Evolutionary conservation across 257 asterid species (phyloP).

Genomic region (Ajuga chamaepitys): DNA sequence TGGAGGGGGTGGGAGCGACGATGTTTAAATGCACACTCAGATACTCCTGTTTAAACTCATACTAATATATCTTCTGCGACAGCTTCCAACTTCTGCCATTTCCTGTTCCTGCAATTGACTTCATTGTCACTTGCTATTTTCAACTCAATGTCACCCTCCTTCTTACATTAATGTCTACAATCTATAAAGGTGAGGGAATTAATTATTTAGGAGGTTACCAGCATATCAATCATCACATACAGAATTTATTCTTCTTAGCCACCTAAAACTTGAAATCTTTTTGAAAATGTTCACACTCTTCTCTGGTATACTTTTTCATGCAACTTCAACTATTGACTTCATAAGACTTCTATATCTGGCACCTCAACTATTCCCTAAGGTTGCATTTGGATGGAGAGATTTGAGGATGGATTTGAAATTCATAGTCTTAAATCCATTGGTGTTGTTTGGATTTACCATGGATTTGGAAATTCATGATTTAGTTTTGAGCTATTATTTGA

Average conservation of each 20-base stretch:
- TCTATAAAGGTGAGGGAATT: not conserved
- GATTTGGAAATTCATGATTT: no score
- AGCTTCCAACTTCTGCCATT: not conserved
- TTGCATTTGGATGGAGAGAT: no score
- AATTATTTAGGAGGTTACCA: not conserved
- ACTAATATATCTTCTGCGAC: not conserved
- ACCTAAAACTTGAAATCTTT: not conserved
- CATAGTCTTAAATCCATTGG: no score
- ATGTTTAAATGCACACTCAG: not conserved
- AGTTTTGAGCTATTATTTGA: no score
- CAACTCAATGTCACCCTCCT: not conserved
- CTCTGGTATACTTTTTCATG: not conserved
- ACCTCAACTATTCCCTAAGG: not conserved
- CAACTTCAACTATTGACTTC: not conserved
- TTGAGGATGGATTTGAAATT: no score
- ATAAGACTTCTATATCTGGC: not conserved
- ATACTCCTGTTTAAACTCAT: not conserved
- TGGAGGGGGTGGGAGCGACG: no score
- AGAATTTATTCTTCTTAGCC: not conserved
- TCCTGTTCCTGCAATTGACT: not conserved
- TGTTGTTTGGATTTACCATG: no score
- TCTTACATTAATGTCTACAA: not conserved
- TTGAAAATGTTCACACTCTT: not conserved
- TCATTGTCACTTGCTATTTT: not conserved
- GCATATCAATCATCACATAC: no score